Base-by-base conservation (phyloP, 495 filamentous ascomycete species). In the Evernia prunastri region DNA sequence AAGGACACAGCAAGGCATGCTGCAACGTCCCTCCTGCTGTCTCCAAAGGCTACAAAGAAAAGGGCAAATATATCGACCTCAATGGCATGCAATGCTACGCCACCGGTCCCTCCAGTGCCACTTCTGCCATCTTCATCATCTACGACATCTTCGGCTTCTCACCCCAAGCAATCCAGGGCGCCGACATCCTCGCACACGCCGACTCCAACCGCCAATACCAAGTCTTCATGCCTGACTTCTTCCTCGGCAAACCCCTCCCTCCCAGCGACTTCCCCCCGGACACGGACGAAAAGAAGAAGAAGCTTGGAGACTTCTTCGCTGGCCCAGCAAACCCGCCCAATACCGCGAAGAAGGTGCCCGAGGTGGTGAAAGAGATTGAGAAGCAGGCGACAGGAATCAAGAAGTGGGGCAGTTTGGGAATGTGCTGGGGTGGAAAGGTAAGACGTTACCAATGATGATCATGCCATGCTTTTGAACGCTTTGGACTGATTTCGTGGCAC, bases 351-450 rank as follows among this genome's bases (percentile, higher is more conserved):
- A 84, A 84, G 67, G 80, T 96, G 63, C 86, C 86, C 0, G 79
- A 75, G 10, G 77, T 88, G 63, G 76, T 94, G 62, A 74, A 85
- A 65, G 77, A 81, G 60, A 69, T 89, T 42, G 70, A 72, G 67
- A 77, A 77, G 75, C 81, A 77, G 75, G 68, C 15, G 45, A 56
- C 36, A 20, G 74, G 75, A 36, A 86, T 95, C 69, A 79, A 86
- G 69, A 86, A 82, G 37, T 96, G 90, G 91, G 91, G 80, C n/a
- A 80, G 91, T 63, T 72, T 97, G n/a, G 93, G 93, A 18, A 91
- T 82, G 83, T 98, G 93, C 82, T 98, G 92, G 93, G 93, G 93
- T 63, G 92, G 89, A 61, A 96, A 96, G 73, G 81, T 88, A 23
- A 75, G 79, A 12, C 3, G 11, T 2, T 12, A 4, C 45, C 45